These are phyloP conservation scores for Sapria himalayana DNA, from an alignment of 345 rosid genomes.

Conservation along the genomic window DNA sequence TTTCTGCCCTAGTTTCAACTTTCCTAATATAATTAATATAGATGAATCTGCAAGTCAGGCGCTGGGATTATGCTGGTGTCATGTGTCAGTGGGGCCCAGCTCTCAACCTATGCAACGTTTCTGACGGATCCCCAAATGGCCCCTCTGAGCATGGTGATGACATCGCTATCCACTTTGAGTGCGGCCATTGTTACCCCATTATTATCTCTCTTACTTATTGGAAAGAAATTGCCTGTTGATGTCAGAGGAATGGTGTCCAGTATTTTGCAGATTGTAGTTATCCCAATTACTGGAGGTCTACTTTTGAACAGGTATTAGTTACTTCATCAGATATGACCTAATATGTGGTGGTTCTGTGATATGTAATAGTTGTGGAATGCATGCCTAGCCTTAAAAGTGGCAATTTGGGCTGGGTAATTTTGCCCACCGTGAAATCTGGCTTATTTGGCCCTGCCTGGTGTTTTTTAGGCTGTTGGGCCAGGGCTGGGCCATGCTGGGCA, in stretches of 20 bases:
- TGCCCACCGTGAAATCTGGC: slow-evolving; percentile 4
- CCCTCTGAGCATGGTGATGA: slow-evolving; percentile 89
- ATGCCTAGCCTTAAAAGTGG: no score
- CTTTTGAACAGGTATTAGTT: slow-evolving; percentile 83
- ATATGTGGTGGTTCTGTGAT: no score
- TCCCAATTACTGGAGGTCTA: slow-evolving; percentile 68
- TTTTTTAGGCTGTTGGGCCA: no score
- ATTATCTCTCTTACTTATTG: slow-evolving; percentile 64
- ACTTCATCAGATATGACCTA: no score
- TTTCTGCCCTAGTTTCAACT: slow-evolving; percentile 1
- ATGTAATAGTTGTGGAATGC: no score
- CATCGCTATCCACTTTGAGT: slow-evolving; percentile 69
- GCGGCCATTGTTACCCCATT: slow-evolving; percentile 72
- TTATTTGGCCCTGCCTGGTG: background rate
- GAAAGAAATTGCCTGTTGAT: slow-evolving; percentile 79
- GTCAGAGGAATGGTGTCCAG: slow-evolving; percentile 82
- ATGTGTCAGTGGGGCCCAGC: slow-evolving; percentile 94
- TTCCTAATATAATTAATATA: slow-evolving; percentile 3
- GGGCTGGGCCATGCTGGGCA: no score
- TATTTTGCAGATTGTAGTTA: slow-evolving; percentile 67
- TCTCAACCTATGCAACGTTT: slow-evolving; percentile 82
- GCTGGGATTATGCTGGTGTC: slow-evolving; percentile 93
- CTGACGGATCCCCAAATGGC: slow-evolving; percentile 66
- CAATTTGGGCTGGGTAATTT: background rate
- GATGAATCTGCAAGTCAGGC: slow-evolving; percentile 20